Conservation (phyloP, 2,329 filamentous ascomycete species). For the Didymella keratinophila region DNA sequence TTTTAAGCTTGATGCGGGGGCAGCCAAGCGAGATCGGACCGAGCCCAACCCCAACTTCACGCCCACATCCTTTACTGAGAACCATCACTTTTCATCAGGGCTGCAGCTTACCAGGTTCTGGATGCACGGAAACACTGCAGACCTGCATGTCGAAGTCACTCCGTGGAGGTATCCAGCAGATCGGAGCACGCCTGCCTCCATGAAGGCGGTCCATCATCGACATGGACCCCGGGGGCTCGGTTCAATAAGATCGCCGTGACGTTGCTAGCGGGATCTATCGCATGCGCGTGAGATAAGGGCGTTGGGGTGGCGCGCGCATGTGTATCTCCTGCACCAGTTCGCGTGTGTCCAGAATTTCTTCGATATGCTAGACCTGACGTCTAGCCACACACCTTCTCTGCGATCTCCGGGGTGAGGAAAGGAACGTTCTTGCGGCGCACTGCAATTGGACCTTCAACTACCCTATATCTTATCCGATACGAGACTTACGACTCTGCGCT, state of each 20-base stretch:
- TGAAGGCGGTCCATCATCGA: neutral
- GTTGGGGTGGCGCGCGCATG: slow-evolving; percentile 4
- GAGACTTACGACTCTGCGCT: neutral
- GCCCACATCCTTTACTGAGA: neutral
- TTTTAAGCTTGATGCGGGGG: slow-evolving; percentile 6
- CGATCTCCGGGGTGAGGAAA: neutral
- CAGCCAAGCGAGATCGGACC: slow-evolving; percentile 7
- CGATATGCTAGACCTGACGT: neutral
- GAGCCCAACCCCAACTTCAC: neutral
- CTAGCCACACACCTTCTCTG: slow-evolving; percentile 4
- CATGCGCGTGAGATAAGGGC: slow-evolving; percentile 8
- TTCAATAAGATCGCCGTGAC: slow-evolving; percentile 8
- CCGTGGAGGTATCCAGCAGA: neutral
- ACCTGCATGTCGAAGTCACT: neutral
- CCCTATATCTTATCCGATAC: slow-evolving; percentile 7
- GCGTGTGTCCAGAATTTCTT: neutral
- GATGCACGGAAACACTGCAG: neutral
- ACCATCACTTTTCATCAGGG: neutral
- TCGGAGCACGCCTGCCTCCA: slow-evolving; percentile 3
- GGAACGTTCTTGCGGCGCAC: neutral
- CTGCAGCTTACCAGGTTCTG: neutral
- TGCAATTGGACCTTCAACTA: neutral
- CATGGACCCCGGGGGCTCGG: neutral
- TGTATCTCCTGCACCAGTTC: slow-evolving; percentile 7
- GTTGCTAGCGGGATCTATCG: slow-evolving; percentile 7